Evolutionary conservation across 768 basidiomycete genomes (phyloP), one percentile per base, ranked within the genome.

Genomic region (Boletus huronensis): DNA sequence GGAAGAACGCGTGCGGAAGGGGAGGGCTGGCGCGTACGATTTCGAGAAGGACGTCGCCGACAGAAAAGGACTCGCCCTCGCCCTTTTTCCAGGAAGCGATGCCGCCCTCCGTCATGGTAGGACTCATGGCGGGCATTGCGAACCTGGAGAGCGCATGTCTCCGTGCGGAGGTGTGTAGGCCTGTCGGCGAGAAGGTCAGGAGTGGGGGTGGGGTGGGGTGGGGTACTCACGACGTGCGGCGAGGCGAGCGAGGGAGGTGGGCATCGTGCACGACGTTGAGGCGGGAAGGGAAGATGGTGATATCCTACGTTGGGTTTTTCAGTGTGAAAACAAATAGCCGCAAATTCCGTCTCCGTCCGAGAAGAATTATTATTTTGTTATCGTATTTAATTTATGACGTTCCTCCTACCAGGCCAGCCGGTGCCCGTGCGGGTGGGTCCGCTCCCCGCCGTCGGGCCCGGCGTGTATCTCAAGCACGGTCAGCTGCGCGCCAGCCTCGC

Each of bases 71-170:
- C 63, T 98, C 95, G 52, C 97, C 97, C 72, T 98, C 96, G 73
- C 88, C 87, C 77, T 90, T 89, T 81, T 98, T 98, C 95, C 97
- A 99, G 31, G 82, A 80, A 43, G 96, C 90, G 70, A 99, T 97
- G 59, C 96, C 97, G 58, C 97, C 97, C 78, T 98, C 97, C 3
- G 94, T 94, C 97, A 99, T 99, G 54, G 97, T 99, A 31, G 97
- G 97, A 58, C 93, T 96, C 96, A 98, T 99, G 63, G 97, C 94
- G 54, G 94, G 95, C 93, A 97, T 95, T 59, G 85, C 78, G 76
- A 98, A 95, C 70, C 85, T 91, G 56, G 89, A 77, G 62, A 98
- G 81, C 36, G 88, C 94, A 75, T 79, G 75, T 63, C 88, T 77
- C 58, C 84, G 82, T 51, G 87, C 80, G 29, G 95, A 94, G 65